Evolutionary conservation across 2,329 filamentous ascomycete species (phyloP).

Genomic region (Colletotrichum sublineola): DNA sequence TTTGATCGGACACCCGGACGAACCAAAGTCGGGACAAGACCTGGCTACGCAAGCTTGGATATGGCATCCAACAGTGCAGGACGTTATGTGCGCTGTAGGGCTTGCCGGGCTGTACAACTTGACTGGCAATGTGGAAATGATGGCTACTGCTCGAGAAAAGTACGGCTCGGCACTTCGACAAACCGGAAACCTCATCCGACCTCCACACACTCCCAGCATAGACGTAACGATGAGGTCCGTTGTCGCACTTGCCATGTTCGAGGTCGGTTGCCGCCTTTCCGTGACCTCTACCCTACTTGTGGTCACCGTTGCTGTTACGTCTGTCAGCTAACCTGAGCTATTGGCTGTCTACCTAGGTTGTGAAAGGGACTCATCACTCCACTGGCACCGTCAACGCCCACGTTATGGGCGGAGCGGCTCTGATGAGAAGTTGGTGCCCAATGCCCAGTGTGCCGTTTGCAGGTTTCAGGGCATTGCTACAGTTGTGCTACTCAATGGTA

Average conservation of each 20-base stretch:
- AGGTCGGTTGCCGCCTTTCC: slow-evolving; percentile 58
- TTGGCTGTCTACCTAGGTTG: slow-evolving; percentile 53
- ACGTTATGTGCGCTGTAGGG: slow-evolving; percentile 69
- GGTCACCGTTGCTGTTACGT: neutral
- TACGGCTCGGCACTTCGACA: slow-evolving; percentile 67
- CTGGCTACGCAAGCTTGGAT: slow-evolving; percentile 54
- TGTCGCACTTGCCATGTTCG: slow-evolving; percentile 71
- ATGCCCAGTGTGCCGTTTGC: slow-evolving; percentile 54
- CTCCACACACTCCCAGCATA: slow-evolving; percentile 51
- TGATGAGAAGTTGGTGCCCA: slow-evolving; percentile 64
- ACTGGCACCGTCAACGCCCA: slow-evolving; percentile 68
- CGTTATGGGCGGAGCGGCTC: slow-evolving; percentile 69
- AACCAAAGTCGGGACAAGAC: slow-evolving; percentile 56
- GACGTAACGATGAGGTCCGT: slow-evolving; percentile 65
- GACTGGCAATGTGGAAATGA: slow-evolving; percentile 60
- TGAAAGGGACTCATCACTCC: slow-evolving; percentile 61
- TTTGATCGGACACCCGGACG: slow-evolving; percentile 65
- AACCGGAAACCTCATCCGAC: slow-evolving; percentile 57
- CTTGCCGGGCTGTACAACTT: slow-evolving; percentile 70
- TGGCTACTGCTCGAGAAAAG: slow-evolving; percentile 62
- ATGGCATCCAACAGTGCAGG: slow-evolving; percentile 56
- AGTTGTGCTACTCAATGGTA: slow-evolving; percentile 70
- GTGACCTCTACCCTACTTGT: neutral
- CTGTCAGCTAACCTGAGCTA: slow-evolving; percentile 42
- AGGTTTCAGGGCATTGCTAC: slow-evolving; percentile 65